Base-by-base conservation (phyloP, 768 basidiomycete species). In the Trametes meyenii region DNA sequence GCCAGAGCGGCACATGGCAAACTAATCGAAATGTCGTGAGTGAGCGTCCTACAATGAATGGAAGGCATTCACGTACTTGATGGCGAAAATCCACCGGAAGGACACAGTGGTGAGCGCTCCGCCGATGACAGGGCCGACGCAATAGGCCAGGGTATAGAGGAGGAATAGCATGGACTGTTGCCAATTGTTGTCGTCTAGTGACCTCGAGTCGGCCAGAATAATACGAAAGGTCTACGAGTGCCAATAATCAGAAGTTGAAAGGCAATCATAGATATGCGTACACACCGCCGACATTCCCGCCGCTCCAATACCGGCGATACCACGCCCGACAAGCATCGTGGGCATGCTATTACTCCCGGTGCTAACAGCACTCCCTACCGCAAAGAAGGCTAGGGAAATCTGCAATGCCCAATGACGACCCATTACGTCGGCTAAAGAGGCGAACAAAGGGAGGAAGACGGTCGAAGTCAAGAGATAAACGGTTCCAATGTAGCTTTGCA, bases 81-180 rank as follows among this genome's bases (percentile, higher is more conserved):
- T 83, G 2, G 76, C 83, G 60, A 83, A 84, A 16, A 84, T 77
- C 83, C 82, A 84, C 21, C 83, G 76, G 68, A 81, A 83, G 51
- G 70, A 78, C 8, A 76, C 67, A 1, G 68, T 62, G 2, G 77
- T 69, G 14, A 83, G 68, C 24, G 62, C 76, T 8, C 81, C 82
- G 5, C 79, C 79, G 51, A 82, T 75, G 44, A 77, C 68, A 0
- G 83, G 83, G 2, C 82, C 83, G 6, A 76, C 52, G 35, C 69
- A 70, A 53, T 72, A 83, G 0, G 82, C 81, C 45, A 80, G 55
- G 0, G 73, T 53, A 67, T 81, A 83, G 3, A 83, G 72, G 5
- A 80, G 36, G 64, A 81, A 77, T n/a, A 81, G 35, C 49, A 76
- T 66, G 6, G 75, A 67, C 50, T 73, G 74, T 63, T 83, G 81